A percentile compares a stretch with the other conserved stretches of the same genome.
Conservation (phyloP, 1,139 yeast genomes). For the Hemisphaericaspora xylanilytica region DNA sequence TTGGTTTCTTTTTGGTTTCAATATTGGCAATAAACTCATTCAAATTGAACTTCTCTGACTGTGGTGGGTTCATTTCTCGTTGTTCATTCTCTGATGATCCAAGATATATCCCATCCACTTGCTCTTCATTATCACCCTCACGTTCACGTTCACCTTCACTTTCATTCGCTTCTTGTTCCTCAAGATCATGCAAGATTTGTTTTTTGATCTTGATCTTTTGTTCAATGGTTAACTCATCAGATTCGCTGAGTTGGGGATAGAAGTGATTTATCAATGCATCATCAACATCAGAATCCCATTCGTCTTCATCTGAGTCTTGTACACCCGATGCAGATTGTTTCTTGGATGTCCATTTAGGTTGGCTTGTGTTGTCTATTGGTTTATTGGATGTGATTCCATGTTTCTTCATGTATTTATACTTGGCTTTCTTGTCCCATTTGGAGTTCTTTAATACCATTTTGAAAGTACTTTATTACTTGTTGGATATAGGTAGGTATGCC, state of each 20-base stretch:
- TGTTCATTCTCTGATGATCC: slow-evolving; percentile 22
- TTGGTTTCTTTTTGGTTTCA: slow-evolving; percentile 20
- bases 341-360: slow-evolving; percentile 41
- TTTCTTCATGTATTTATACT: slow-evolving; percentile 36
- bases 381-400: slow-evolving; percentile 28
- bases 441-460: slow-evolving; percentile 44
- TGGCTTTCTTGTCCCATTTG: slow-evolving; percentile 49
- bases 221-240: slow-evolving; percentile 28
- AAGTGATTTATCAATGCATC: slow-evolving; percentile 42
- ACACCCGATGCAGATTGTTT: slow-evolving; percentile 17
- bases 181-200: slow-evolving; percentile 35
- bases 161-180: slow-evolving; percentile 18
- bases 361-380: slow-evolving; percentile 6
- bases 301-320: slow-evolving; percentile 38
- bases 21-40: slow-evolving; percentile 28
- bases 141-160: slow-evolving; percentile 12
- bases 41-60: slow-evolving; percentile 17
- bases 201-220: slow-evolving; percentile 37
- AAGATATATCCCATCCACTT: slow-evolving; percentile 37
- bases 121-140: slow-evolving; percentile 12
- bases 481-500: too few relatives aligned
- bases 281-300: slow-evolving; percentile 47
- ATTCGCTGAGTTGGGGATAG: slow-evolving; percentile 40
- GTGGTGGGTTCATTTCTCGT: slow-evolving; percentile 8
- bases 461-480: neutral